Percentiles rank a stretch among this genome's conserved stretches.
Conservation (phyloP, 106 monocot species). For the Dioscorea dumetorum region DNA sequence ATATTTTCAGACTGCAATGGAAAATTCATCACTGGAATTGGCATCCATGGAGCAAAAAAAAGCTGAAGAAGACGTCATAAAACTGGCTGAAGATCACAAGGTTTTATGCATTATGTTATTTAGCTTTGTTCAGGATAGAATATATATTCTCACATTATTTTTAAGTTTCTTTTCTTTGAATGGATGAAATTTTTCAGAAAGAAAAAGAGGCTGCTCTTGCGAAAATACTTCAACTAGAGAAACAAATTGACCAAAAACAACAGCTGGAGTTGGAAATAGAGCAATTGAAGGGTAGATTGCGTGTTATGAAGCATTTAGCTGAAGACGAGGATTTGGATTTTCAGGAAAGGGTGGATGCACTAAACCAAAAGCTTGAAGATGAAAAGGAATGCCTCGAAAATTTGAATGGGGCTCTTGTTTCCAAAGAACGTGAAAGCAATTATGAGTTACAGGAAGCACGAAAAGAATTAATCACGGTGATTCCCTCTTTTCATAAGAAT, state of each 20-base stretch:
- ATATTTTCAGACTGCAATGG: constrained; percentile 33
- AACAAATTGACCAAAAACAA: constrained; percentile 59
- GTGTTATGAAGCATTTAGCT: constrained; percentile 64
- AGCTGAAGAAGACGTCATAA: constrained; percentile 69
- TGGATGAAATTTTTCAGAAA: constrained; percentile 30
- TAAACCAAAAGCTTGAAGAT: constrained; percentile 31
- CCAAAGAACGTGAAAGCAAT: constrained; percentile 65
- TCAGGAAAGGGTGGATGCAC: constrained; percentile 35
- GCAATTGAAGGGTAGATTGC: constrained; percentile 61
- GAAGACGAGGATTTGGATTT: constrained; percentile 62
- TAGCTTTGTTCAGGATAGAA: not conserved
- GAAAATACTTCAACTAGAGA: constrained; percentile 62
- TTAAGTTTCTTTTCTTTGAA: not conserved
- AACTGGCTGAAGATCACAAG: constrained; percentile 73
- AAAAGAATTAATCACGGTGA: constrained; percentile 57
- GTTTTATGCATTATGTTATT: constrained; percentile 17
- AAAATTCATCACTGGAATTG: constrained; percentile 44
- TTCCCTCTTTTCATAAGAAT: not conserved
- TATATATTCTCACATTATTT: not conserved
- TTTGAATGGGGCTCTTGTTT: constrained; percentile 46
- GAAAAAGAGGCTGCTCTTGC: constrained; percentile 66
- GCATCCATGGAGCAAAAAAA: constrained; percentile 58
- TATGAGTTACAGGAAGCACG: constrained; percentile 68
- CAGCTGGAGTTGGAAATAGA: constrained; percentile 74
- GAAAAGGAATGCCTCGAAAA: constrained; percentile 44